These are phyloP conservation scores for Anthostomella pinea DNA, from an alignment of 2,329 filamentous ascomycete genomes.

Conservation along the genomic window DNA sequence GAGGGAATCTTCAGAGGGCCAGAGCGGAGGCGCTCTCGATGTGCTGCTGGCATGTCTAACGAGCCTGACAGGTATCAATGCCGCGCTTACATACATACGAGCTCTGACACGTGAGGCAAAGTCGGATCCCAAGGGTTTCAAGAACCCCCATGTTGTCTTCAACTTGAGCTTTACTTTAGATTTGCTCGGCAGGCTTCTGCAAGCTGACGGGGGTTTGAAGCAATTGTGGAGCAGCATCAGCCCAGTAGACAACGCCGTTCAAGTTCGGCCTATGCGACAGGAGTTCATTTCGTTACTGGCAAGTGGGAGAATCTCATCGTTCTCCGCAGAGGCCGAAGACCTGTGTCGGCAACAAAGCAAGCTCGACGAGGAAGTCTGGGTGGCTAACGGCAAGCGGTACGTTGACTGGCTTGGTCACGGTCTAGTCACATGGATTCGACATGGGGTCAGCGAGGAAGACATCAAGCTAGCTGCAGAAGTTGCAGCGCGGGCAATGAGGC, in stretches of 20 bases:
- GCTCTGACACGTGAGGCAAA: slow-evolving; percentile 54
- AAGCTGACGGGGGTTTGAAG: slow-evolving; percentile 29
- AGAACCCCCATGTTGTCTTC: slow-evolving; percentile 40
- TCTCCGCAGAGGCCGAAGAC: slow-evolving; percentile 55
- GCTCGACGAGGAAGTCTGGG: slow-evolving; percentile 47
- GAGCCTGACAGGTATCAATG: slow-evolving; percentile 75
- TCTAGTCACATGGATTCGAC: slow-evolving; percentile 46
- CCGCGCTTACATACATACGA: slow-evolving; percentile 68
- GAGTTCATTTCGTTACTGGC: slow-evolving; percentile 47
- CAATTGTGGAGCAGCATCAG: slow-evolving; percentile 23
- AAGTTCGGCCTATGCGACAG: slow-evolving; percentile 36
- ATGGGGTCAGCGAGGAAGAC: slow-evolving; percentile 33
- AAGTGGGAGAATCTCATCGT: slow-evolving; percentile 48
- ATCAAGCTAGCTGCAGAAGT: slow-evolving; percentile 45
- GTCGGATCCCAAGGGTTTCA: slow-evolving; percentile 34
- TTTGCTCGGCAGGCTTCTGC: slow-evolving; percentile 42
- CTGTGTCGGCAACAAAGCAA: slow-evolving; percentile 39
- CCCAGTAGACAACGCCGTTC: slow-evolving; percentile 16
- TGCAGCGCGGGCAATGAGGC: slow-evolving; percentile 58
- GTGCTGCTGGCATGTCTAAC: slow-evolving; percentile 63
- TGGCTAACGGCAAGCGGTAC: slow-evolving; percentile 63
- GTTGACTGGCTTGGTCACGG: slow-evolving; percentile 69
- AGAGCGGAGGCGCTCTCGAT: slow-evolving; percentile 36
- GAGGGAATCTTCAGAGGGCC: slow-evolving; percentile 38
- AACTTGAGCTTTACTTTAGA: slow-evolving; percentile 45